Conservation (phyloP, 371 early-diverging fungal genomes). For the Synchytrium microbalum region DNA sequence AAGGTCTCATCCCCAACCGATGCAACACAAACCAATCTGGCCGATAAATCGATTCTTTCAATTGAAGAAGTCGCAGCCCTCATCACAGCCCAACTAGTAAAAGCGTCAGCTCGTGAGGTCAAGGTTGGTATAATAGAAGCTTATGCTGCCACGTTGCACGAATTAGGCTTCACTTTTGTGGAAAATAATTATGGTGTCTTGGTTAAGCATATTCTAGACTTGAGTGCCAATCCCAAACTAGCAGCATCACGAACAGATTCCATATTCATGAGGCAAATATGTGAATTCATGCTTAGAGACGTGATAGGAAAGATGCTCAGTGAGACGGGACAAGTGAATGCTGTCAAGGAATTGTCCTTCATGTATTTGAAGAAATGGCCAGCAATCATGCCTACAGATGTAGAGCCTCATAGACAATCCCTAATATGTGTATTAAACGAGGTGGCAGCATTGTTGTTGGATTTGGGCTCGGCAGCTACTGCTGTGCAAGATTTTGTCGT, state of each 20-base stretch:
- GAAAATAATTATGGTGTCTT: slow-evolving; percentile 68
- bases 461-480: slow-evolving; percentile 69
- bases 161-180: slow-evolving; percentile 62
- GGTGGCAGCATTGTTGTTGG: slow-evolving; percentile 59
- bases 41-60: slow-evolving; percentile 39
- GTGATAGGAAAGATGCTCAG: slow-evolving; percentile 66
- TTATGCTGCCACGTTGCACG: slow-evolving; percentile 63
- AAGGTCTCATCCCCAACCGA: slow-evolving; percentile 23
- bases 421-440: slow-evolving; percentile 64
- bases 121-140: slow-evolving; percentile 74
- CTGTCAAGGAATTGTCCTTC: slow-evolving; percentile 55
- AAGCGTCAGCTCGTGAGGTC: slow-evolving; percentile 58
- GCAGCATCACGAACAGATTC: slow-evolving; percentile 34
- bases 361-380: slow-evolving; percentile 65
- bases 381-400: slow-evolving; percentile 51
- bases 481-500: slow-evolving; percentile 59
- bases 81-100: slow-evolving; percentile 49
- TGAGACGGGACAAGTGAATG: slow-evolving; percentile 72
- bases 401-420: slow-evolving; percentile 52
- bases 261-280: slow-evolving; percentile 55
- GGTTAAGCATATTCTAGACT: slow-evolving; percentile 54
- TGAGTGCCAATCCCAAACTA: slow-evolving; percentile 28
- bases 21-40: slow-evolving; percentile 9
- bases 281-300: slow-evolving; percentile 63
- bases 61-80: slow-evolving; percentile 61